Conservation (phyloP, 2,329 filamentous ascomycete species). For the Alternaria novae-zelandiae region DNA sequence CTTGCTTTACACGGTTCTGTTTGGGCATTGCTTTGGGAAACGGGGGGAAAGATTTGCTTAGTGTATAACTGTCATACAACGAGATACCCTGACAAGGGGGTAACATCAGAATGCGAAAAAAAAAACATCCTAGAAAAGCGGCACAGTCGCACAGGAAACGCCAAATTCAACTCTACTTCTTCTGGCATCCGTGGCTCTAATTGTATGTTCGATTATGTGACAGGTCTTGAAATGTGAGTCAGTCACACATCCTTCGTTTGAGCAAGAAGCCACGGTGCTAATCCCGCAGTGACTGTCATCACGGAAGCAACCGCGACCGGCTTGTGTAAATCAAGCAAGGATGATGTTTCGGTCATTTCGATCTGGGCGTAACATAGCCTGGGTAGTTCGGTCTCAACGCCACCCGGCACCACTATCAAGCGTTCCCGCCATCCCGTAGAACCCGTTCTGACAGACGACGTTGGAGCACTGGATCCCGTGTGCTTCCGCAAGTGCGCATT, state of each 20-base stretch:
- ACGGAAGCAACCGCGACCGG: background rate
- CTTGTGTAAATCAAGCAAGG: background rate
- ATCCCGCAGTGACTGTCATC: background rate
- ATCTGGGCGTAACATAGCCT: background rate
- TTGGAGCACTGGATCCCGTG: background rate
- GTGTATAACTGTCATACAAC: constrained; percentile 32
- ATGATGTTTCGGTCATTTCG: background rate
- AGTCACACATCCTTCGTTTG: background rate
- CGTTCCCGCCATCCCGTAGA: background rate
- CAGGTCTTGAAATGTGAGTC: background rate
- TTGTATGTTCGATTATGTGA: background rate
- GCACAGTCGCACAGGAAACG: constrained; percentile 24
- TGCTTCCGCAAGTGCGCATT: background rate
- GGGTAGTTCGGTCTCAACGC: background rate
- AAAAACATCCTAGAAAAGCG: constrained; percentile 29
- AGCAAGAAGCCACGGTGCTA: background rate
- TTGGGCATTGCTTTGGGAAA: constrained; percentile 30
- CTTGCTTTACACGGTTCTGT: constrained; percentile 31
- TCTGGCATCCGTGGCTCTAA: background rate
- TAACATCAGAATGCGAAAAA: constrained; percentile 35
- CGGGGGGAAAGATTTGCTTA: constrained; percentile 19
- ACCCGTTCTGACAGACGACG: background rate
- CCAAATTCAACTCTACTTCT: background rate
- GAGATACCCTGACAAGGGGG: constrained; percentile 26
- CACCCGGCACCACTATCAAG: background rate